Percentiles rank a stretch among this genome's conserved stretches.
Evolutionary conservation across 768 basidiomycete genomes (phyloP).

Genomic region (Myochromella boudieri): DNA sequence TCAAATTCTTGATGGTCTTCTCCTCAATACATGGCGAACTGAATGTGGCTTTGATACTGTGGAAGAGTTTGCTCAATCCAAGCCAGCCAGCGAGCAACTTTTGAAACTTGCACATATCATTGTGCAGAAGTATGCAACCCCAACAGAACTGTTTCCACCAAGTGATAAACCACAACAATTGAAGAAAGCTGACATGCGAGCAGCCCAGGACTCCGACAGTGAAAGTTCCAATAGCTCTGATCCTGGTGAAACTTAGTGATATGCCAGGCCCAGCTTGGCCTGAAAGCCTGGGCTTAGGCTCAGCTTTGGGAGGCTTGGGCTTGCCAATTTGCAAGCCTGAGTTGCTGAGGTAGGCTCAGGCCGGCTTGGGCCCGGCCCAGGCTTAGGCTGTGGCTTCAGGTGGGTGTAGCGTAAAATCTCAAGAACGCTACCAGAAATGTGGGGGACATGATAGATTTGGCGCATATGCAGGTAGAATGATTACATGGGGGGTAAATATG

Average conservation of each 20-base stretch:
- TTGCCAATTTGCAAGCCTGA: too few relatives aligned
- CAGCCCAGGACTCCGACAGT: neutral
- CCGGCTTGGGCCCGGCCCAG: too few relatives aligned
- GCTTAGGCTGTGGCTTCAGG: too few relatives aligned
- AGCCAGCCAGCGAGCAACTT: conserved; percentile 23
- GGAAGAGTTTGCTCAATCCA: conserved; percentile 19
- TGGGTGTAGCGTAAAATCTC: too few relatives aligned
- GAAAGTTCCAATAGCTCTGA: neutral
- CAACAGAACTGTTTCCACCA: conserved; percentile 1
- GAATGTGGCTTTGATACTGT: conserved; percentile 17
- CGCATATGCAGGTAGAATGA: too few relatives aligned
- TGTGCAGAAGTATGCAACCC: conserved; percentile 22
- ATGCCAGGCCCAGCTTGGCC: too few relatives aligned
- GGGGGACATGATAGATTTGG: too few relatives aligned
- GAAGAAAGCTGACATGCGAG: neutral
- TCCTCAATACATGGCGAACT: conserved; percentile 30
- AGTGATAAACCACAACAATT: neutral
- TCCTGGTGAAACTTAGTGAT: neutral
- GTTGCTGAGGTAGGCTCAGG: too few relatives aligned
- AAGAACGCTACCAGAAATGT: too few relatives aligned
- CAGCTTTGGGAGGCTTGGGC: too few relatives aligned
- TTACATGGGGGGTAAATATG: too few relatives aligned
- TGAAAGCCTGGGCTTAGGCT: too few relatives aligned
- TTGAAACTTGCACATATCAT: conserved; percentile 19
- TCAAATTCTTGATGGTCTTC: conserved; percentile 31